phyloP scores from a whole-genome alignment of 2,329 filamentous ascomycete species.

The Aspergillus ochraceoroseus region DNA sequence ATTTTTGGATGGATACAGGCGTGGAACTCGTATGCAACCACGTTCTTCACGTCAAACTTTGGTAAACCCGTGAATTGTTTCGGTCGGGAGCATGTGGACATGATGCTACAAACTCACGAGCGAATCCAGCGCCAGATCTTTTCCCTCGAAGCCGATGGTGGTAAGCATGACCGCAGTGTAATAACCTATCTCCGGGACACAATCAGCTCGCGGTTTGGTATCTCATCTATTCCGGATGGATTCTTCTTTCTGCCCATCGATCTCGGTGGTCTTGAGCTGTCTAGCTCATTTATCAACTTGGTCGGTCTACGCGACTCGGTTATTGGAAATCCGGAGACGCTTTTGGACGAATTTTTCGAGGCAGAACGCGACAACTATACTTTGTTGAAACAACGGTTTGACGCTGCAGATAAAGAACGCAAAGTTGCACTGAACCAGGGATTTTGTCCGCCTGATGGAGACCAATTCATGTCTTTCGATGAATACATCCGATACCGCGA shows the following conservation, averaged over 20 bases:
- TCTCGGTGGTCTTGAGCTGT: constrained; percentile 14
- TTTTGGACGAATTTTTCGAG: constrained; percentile 11
- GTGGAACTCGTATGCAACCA: constrained; percentile 15
- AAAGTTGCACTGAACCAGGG: not conserved
- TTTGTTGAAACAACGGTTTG: constrained; percentile 3
- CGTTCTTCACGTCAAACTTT: constrained; percentile 17
- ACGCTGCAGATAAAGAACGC: not conserved
- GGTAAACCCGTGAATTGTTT: constrained; percentile 16
- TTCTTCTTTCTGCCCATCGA: constrained; percentile 18
- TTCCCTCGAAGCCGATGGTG: not conserved
- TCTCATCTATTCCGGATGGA: constrained; percentile 9
- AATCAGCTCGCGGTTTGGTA: constrained; percentile 7
- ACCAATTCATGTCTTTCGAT: constrained; percentile 12
- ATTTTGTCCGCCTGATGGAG: not conserved
- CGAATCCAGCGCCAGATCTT: constrained; percentile 14
- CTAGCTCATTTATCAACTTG: constrained; percentile 14
- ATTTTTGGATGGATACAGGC: constrained; percentile 17
- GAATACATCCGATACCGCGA: constrained; percentile 15
- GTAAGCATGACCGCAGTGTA: constrained; percentile 8
- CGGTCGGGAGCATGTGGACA: constrained; percentile 14
- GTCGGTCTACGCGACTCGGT: constrained; percentile 10
- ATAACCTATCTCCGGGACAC: constrained; percentile 12
- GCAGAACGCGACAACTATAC: constrained; percentile 5
- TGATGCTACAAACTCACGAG: constrained; percentile 15
- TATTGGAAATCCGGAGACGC: not conserved